Evolutionary conservation across 2,329 filamentous ascomycete species (phyloP).

Genomic region (Dothiorella sarmentorum): DNA sequence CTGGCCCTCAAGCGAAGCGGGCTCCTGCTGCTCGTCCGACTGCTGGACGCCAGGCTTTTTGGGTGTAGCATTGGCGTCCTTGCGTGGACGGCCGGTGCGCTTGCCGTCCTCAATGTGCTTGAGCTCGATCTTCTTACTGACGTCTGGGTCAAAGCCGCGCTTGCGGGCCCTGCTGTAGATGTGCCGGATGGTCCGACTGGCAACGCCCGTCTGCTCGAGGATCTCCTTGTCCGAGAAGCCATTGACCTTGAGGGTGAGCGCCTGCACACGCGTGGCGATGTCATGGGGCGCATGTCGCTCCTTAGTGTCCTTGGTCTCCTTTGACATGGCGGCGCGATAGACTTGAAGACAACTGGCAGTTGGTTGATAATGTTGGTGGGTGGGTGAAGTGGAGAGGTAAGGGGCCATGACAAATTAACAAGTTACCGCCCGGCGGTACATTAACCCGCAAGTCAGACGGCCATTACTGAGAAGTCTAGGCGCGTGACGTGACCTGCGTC

Average conservation of each 20-base stretch:
- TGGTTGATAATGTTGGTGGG: constrained; percentile 14
- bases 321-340: constrained; percentile 3
- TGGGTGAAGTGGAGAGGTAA: constrained; percentile 3
- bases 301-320: constrained; percentile 12
- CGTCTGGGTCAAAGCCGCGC: constrained; percentile 17
- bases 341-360: not conserved
- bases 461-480: not conserved
- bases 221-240: constrained; percentile 19
- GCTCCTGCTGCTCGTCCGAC: constrained; percentile 5
- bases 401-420: not conserved
- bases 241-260: constrained; percentile 19
- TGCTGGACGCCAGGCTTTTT: constrained; percentile 7
- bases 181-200: constrained; percentile 17
- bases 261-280: constrained; percentile 19
- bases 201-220: constrained; percentile 18
- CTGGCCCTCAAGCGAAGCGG: constrained; percentile 8
- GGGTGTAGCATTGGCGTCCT: constrained; percentile 11
- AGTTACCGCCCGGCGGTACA: not conserved
- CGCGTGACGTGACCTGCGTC: too few relatives aligned
- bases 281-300: constrained; percentile 17
- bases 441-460: not conserved
- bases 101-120: constrained; percentile 17
- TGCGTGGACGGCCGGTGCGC: constrained; percentile 17
- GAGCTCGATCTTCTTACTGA: constrained; percentile 16
- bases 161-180: constrained; percentile 18